These are phyloP conservation scores for Chalaropsis ovoidea DNA, from an alignment of 2,329 filamentous ascomycete genomes.

Conservation along the genomic window DNA sequence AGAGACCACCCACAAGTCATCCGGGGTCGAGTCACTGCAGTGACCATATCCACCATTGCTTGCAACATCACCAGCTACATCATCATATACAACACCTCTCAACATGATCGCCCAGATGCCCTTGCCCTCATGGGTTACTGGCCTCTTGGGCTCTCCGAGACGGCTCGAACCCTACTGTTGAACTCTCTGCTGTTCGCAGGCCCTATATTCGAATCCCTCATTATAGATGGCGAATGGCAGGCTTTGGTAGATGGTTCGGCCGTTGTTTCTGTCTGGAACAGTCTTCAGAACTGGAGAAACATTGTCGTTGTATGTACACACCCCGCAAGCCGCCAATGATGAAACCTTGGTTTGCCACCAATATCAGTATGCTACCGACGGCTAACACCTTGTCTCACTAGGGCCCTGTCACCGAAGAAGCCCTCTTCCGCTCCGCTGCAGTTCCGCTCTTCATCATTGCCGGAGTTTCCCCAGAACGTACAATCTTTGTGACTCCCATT, in stretches of 20 bases:
- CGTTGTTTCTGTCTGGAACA: constrained; percentile 51
- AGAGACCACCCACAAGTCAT: constrained; percentile 87
- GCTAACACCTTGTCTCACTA: constrained; percentile 22
- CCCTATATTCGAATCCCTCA: constrained; percentile 67
- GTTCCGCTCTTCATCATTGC: constrained; percentile 73
- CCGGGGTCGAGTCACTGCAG: constrained; percentile 69
- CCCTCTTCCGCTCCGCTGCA: constrained; percentile 82
- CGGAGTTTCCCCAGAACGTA: constrained; percentile 44
- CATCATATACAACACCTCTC: constrained; percentile 46
- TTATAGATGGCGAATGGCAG: constrained; percentile 62
- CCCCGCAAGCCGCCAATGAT: not conserved
- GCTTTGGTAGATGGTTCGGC: constrained; percentile 50
- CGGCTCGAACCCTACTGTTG: constrained; percentile 54
- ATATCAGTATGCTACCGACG: not conserved
- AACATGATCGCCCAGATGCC: constrained; percentile 13
- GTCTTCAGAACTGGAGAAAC: constrained; percentile 80
- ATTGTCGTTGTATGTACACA: constrained; percentile 61
- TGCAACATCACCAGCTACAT: constrained; percentile 54
- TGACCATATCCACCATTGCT: constrained; percentile 61
- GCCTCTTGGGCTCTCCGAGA: constrained; percentile 59
- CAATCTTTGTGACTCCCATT: constrained; percentile 72
- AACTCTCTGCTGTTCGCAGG: constrained; percentile 72
- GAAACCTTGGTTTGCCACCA: constrained; percentile 3
- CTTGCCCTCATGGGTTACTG: constrained; percentile 62
- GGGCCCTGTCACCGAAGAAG: constrained; percentile 81